A percentile compares a stretch with the other conserved stretches of the same genome.
Evolutionary conservation across 345 rosid genomes (phyloP).

Genomic region (Excoecaria agallocha): DNA sequence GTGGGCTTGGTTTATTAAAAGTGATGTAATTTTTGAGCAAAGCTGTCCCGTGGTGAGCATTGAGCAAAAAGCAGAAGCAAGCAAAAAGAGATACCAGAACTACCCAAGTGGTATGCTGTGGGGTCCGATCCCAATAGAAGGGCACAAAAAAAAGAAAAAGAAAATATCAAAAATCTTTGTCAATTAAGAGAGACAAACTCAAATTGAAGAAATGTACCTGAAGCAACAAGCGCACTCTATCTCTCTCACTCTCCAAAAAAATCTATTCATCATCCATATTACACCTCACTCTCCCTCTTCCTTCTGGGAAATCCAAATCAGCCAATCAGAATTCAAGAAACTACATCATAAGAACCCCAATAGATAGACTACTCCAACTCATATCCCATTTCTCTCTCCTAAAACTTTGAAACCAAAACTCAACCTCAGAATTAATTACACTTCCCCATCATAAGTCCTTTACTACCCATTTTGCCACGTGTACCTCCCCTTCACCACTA

Average conservation of each 20-base stretch:
- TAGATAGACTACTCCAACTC: constrained; percentile 30
- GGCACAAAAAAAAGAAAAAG: neutral
- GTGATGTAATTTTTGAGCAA: neutral
- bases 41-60: neutral
- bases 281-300: constrained; percentile 6
- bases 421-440: constrained; percentile 53
- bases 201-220: too few species aligned
- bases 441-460: constrained; percentile 14
- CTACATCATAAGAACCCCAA: too few species aligned
- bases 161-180: neutral
- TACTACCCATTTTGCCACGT: constrained; percentile 62
- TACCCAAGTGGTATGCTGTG: too few species aligned
- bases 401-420: constrained; percentile 35
- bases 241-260: too few species aligned
- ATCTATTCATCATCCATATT: constrained; percentile 26
- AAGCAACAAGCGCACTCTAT: too few species aligned
- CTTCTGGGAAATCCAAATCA: constrained; percentile 42
- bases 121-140: neutral
- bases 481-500: constrained; percentile 59
- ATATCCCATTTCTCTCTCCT: constrained; percentile 10
- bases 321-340: constrained; percentile 57
- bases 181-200: too few species aligned
- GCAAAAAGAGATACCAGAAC: neutral
- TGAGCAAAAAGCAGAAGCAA: neutral
- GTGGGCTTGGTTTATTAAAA: neutral